Evolutionary conservation across 768 basidiomycete genomes (phyloP).

Genomic region (Leucogyrophana mollusca): DNA sequence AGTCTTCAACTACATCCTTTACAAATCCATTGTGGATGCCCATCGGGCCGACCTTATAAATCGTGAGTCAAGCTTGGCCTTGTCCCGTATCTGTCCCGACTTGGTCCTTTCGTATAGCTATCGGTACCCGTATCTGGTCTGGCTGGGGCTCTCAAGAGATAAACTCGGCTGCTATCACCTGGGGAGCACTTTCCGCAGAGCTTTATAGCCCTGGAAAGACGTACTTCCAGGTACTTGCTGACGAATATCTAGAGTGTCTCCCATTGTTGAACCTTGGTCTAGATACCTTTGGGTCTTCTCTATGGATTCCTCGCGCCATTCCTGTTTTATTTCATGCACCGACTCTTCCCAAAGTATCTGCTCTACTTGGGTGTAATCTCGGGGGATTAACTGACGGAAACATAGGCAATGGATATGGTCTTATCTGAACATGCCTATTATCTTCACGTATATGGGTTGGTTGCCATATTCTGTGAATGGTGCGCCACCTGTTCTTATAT

Average conservation of each 20-base stretch:
- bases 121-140: conserved; percentile 15
- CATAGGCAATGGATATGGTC: conserved; percentile 16
- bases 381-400: conserved; percentile 1
- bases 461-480: conserved; percentile 22
- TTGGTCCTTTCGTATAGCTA: conserved; percentile 7
- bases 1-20: conserved; percentile 21
- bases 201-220: conserved; percentile 49
- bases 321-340: conserved; percentile 22
- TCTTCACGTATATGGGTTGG: conserved; percentile 22
- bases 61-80: conserved; percentile 4
- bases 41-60: conserved; percentile 10
- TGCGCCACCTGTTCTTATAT: conserved; percentile 10
- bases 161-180: conserved; percentile 54
- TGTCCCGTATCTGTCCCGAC: neutral
- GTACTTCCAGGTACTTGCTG: conserved; percentile 40
- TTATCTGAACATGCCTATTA: conserved; percentile 22
- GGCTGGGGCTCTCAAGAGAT: conserved; percentile 49
- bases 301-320: conserved; percentile 31
- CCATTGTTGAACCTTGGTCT: neutral
- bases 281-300: conserved; percentile 24
- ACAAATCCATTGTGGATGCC: conserved; percentile 13
- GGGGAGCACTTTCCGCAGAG: conserved; percentile 53
- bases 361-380: conserved; percentile 8
- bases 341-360: conserved; percentile 16
- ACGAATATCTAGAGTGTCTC: conserved; percentile 10